Conservation (phyloP, 768 basidiomycete species). For the Leccinum imitatum region DNA sequence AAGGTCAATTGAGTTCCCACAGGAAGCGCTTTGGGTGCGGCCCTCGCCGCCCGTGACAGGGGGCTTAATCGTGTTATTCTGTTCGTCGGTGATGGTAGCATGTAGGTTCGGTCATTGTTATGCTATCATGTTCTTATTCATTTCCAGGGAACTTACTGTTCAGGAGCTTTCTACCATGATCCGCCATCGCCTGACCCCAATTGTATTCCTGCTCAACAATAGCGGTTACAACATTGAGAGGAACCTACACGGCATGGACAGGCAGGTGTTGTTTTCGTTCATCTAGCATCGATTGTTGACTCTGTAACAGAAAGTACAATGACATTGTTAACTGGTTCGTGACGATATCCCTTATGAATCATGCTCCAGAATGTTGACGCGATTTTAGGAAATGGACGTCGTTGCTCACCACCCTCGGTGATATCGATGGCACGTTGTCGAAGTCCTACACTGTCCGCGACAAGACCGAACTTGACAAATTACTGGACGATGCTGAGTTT, state of each 20-base stretch:
- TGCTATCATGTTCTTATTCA: slow-evolving; percentile 6
- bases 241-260: slow-evolving; percentile 61
- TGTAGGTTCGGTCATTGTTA: slow-evolving; percentile 43
- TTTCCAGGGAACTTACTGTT: slow-evolving; percentile 66
- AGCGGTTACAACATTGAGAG: slow-evolving; percentile 88
- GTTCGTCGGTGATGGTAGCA: slow-evolving; percentile 83
- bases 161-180: slow-evolving; percentile 90
- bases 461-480: slow-evolving; percentile 61
- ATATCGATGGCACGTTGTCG: slow-evolving; percentile 44
- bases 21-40: slow-evolving; percentile 73
- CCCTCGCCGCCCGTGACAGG: slow-evolving; percentile 71
- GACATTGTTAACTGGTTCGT: slow-evolving; percentile 73
- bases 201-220: slow-evolving; percentile 83
- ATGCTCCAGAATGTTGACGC: neutral
- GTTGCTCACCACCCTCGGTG: slow-evolving; percentile 61
- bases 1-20: neutral
- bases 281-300: neutral
- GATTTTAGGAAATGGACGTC: slow-evolving; percentile 57
- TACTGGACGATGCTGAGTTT: slow-evolving; percentile 67
- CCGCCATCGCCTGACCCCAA: slow-evolving; percentile 66
- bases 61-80: slow-evolving; percentile 68
- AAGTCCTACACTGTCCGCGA: slow-evolving; percentile 66
- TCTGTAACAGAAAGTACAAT: slow-evolving; percentile 66
- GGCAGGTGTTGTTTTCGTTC: slow-evolving; percentile 32
- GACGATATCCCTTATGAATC: neutral